These are phyloP conservation scores for Fusarium chuoi DNA, from an alignment of 2,329 filamentous ascomycete genomes.

Conservation along the genomic window DNA sequence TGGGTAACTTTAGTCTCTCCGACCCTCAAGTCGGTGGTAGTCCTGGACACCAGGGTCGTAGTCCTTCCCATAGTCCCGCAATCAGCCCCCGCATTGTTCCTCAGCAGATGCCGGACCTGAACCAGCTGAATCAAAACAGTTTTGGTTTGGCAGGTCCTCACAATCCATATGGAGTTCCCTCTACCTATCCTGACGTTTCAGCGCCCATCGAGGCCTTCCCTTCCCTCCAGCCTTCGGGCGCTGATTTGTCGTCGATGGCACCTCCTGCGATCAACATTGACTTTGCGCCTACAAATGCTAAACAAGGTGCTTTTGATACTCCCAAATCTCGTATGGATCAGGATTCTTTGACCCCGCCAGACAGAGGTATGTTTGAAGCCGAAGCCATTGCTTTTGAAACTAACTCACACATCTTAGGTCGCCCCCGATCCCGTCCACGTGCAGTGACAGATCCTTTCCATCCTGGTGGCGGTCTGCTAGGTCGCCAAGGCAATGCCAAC, in stretches of 20 bases:
- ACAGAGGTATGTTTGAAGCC: slow-evolving; percentile 63
- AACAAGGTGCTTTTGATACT: slow-evolving; percentile 52
- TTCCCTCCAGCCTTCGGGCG: slow-evolving; percentile 57
- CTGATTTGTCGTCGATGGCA: slow-evolving; percentile 77
- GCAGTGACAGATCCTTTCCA: slow-evolving; percentile 71
- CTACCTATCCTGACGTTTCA: slow-evolving; percentile 52
- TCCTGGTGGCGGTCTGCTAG: slow-evolving; percentile 54
- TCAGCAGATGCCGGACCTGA: slow-evolving; percentile 64
- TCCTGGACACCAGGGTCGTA: slow-evolving; percentile 76
- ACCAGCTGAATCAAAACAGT: slow-evolving; percentile 58
- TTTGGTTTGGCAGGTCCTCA: slow-evolving; percentile 57
- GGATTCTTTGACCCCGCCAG: slow-evolving; percentile 86
- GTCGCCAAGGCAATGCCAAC: slow-evolving; percentile 53
- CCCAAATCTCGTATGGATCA: slow-evolving; percentile 73
- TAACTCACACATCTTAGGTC: slow-evolving; percentile 51
- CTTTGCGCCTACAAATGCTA: slow-evolving; percentile 79
- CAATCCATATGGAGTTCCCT: slow-evolving; percentile 51
- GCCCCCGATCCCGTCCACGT: slow-evolving; percentile 60
- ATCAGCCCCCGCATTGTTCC: slow-evolving; percentile 71
- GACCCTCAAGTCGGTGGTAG: slow-evolving; percentile 73
- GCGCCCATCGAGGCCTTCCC: slow-evolving; percentile 62
- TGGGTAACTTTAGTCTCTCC: slow-evolving; percentile 83
- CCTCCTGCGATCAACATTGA: slow-evolving; percentile 97
- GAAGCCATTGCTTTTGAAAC: not conserved
- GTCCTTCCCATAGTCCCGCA: slow-evolving; percentile 79